phyloP scores from a whole-genome alignment of 2,329 filamentous ascomycete genomes.

The Botrytis medusae region DNA sequence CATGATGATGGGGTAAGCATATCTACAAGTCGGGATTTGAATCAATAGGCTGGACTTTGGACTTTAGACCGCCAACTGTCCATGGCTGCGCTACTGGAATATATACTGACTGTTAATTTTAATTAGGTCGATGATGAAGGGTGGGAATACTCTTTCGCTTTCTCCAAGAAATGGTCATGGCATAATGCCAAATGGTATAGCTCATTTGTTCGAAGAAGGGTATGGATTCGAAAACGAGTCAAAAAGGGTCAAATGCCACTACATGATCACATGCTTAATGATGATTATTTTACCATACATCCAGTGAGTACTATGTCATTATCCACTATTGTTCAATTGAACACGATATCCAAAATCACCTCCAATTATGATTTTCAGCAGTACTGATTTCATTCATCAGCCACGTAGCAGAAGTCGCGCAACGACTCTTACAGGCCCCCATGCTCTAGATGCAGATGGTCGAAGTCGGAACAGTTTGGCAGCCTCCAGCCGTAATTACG shows the following conservation, averaged over 20 bases:
- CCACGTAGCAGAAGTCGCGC: constrained; percentile 45
- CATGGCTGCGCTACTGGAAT: not conserved
- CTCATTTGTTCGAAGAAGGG: constrained; percentile 85
- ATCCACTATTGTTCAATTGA: not conserved
- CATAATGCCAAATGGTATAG: constrained; percentile 91
- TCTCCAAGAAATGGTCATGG: constrained; percentile 74
- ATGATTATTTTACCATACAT: constrained; percentile 80
- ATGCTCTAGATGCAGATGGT: constrained; percentile 11
- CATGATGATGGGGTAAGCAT: constrained; percentile 68
- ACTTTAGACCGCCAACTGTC: not conserved
- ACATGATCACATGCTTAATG: constrained; percentile 66
- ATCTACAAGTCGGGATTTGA: not conserved
- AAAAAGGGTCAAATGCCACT: constrained; percentile 53
- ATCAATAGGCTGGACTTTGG: not conserved
- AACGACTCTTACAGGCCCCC: constrained; percentile 28
- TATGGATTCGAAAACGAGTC: constrained; percentile 81
- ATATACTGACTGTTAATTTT: not conserved
- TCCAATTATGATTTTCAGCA: not conserved
- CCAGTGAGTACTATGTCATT: constrained; percentile 45
- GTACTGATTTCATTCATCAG: constrained; percentile 25
- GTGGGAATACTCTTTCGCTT: constrained; percentile 95
- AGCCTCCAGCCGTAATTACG: constrained; percentile 34
- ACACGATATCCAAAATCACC: too few species aligned
- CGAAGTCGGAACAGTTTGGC: constrained; percentile 36
- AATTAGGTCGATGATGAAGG: constrained; percentile 69